phyloP scores from a whole-genome alignment of 179 eudicot species.

The Silene noctiflora region DNA sequence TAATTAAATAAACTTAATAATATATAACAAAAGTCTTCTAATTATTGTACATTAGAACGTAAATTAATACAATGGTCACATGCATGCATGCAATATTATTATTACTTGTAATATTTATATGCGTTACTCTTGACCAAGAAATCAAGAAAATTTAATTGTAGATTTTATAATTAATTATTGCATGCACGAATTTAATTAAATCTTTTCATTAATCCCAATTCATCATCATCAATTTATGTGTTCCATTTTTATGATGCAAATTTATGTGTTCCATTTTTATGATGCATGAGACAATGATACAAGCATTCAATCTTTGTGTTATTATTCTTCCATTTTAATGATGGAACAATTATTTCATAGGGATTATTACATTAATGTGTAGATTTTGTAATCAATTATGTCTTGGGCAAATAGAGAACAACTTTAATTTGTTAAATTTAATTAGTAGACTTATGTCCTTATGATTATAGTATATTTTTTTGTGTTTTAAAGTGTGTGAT shows the following conservation, averaged over 20 bases:
- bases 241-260: not conserved
- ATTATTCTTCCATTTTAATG: constrained; percentile 7
- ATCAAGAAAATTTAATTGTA: not conserved
- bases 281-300: constrained; percentile 25
- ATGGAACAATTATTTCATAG: constrained; percentile 13
- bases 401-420: too few relatives aligned
- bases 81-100: constrained; percentile 14
- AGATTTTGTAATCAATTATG: too few relatives aligned
- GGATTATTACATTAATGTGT: constrained; percentile 16
- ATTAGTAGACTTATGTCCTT: too few relatives aligned
- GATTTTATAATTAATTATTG: not conserved
- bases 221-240: constrained; percentile 14
- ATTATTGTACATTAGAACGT: not conserved
- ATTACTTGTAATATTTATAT: not conserved
- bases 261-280: not conserved
- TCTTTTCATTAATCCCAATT: not conserved
- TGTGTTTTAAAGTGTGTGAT: too few relatives aligned
- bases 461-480: not conserved
- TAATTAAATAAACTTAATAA: not conserved
- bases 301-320: constrained; percentile 1
- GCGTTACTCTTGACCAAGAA: not conserved
- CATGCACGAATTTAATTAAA: constrained; percentile 11
- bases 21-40: not conserved
- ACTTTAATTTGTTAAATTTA: too few relatives aligned
- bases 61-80: constrained; percentile 5